Evolutionary conservation across 805 yeast genomes (phyloP).

Genomic region (Candida ponderosae): DNA sequence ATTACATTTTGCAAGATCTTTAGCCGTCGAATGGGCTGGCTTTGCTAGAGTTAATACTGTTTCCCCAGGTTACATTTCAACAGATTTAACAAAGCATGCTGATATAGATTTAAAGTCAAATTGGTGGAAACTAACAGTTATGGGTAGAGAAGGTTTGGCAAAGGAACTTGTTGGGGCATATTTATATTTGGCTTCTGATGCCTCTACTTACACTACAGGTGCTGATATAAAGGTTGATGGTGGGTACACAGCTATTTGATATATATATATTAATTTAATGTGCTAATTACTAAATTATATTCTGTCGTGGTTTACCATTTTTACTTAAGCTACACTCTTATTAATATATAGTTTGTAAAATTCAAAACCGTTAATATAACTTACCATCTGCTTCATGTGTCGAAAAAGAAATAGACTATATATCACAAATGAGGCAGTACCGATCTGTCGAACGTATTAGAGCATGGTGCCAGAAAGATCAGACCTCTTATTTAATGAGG

Average conservation of each 20-base stretch:
- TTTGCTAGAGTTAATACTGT: slow-evolving; percentile 82
- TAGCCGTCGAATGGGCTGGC: slow-evolving; percentile 83
- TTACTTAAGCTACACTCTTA: no score
- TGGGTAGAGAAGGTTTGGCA: slow-evolving; percentile 71
- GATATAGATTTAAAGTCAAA: slow-evolving; percentile 33
- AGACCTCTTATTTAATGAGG: no score
- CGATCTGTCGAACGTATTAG: no score
- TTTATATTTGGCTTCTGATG: slow-evolving; percentile 72
- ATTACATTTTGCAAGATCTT: slow-evolving; percentile 63
- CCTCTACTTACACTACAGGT: slow-evolving; percentile 74
- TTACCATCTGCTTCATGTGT: no score
- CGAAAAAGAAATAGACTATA: no score
- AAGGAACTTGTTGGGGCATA: slow-evolving; percentile 76
- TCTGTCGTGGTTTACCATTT: no score
- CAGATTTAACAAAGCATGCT: slow-evolving; percentile 52
- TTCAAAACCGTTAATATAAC: no score
- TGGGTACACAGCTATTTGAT: slow-evolving; percentile 40
- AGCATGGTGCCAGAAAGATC: no score
- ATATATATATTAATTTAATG: no score
- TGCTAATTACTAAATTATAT: no score
- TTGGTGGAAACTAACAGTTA: slow-evolving; percentile 49
- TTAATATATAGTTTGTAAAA: no score
- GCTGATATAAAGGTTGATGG: slow-evolving; percentile 75
- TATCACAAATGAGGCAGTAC: no score
- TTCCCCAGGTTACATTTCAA: slow-evolving; percentile 78